These are phyloP conservation scores for Starmerella apis DNA, from an alignment of 805 yeast genomes.

Conservation along the genomic window DNA sequence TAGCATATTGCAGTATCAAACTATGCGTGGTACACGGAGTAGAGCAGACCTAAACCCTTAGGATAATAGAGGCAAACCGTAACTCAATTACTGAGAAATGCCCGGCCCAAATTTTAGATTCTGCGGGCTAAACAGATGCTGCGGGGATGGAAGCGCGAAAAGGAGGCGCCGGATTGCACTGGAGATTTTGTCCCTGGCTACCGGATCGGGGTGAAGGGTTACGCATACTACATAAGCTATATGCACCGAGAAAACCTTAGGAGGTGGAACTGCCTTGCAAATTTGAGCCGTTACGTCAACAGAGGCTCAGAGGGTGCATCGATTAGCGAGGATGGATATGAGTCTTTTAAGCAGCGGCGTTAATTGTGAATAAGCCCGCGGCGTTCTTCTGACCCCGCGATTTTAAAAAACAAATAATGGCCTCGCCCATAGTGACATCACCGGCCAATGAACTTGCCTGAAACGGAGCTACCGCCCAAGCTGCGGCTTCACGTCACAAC, in stretches of 20 bases:
- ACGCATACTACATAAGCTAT: conserved; percentile 1
- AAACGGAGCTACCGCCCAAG: neutral
- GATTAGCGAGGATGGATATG: neutral
- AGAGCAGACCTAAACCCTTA: neutral
- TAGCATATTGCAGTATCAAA: conserved; percentile 19
- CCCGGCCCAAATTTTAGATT: too few species aligned
- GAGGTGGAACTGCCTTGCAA: neutral
- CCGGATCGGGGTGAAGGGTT: conserved; percentile 3
- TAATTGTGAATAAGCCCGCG: too few species aligned
- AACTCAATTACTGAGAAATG: neutral
- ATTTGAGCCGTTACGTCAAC: neutral
- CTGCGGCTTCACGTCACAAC: neutral
- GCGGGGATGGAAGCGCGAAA: conserved; percentile 1
- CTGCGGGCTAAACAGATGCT: too few species aligned
- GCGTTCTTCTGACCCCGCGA: too few species aligned
- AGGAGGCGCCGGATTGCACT: neutral
- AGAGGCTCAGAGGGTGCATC: conserved; percentile 2
- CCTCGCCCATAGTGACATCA: too few species aligned
- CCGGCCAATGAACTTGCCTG: neutral
- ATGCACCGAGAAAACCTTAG: conserved; percentile 4
- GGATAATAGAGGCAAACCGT: neutral
- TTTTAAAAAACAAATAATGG: too few species aligned
- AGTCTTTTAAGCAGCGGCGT: neutral
- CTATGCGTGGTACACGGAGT: neutral
- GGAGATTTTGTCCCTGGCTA: neutral